Percentiles rank a stretch among this genome's conserved stretches.
These are phyloP conservation scores for Quercus phellos DNA, from an alignment of 331 rosid genomes.

Conservation along the genomic window DNA sequence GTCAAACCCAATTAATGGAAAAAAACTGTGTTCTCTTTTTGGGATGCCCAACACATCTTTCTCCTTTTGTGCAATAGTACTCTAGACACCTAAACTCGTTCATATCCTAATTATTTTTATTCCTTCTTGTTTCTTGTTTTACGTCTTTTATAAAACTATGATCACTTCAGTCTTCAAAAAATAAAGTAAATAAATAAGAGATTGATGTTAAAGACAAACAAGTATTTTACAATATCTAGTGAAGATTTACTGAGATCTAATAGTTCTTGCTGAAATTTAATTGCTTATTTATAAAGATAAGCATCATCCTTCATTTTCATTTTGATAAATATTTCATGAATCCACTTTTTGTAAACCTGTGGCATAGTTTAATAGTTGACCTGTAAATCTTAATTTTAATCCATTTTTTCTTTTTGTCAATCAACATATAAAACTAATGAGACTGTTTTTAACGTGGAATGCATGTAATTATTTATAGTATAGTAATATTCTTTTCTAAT, in stretches of 20 bases:
- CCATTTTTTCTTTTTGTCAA: conserved; percentile 3
- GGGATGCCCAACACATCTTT: background rate
- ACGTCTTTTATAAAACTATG: background rate
- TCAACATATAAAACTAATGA: conserved; percentile 1
- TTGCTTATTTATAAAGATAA: conserved; percentile 2
- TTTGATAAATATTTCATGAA: background rate
- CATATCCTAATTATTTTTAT: background rate
- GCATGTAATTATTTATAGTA: background rate
- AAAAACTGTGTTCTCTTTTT: too few species aligned
- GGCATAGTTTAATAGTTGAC: conserved; percentile 26
- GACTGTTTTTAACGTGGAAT: background rate
- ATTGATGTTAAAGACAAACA: background rate
- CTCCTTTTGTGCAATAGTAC: background rate
- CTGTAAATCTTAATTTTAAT: background rate
- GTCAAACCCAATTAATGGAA: too few species aligned
- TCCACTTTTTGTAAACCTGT: conserved; percentile 4
- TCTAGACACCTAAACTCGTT: too few species aligned
- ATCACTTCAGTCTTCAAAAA: background rate
- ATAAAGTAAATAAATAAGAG: background rate
- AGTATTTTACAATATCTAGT: conserved; percentile 20
- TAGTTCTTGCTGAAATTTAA: background rate
- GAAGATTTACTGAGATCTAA: conserved; percentile 21
- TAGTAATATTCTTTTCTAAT: background rate
- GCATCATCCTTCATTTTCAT: conserved; percentile 12
- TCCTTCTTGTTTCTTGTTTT: background rate